Evolutionary conservation across 352 stramenopile species (phyloP).

Genomic region (Phytophthora melonis): DNA sequence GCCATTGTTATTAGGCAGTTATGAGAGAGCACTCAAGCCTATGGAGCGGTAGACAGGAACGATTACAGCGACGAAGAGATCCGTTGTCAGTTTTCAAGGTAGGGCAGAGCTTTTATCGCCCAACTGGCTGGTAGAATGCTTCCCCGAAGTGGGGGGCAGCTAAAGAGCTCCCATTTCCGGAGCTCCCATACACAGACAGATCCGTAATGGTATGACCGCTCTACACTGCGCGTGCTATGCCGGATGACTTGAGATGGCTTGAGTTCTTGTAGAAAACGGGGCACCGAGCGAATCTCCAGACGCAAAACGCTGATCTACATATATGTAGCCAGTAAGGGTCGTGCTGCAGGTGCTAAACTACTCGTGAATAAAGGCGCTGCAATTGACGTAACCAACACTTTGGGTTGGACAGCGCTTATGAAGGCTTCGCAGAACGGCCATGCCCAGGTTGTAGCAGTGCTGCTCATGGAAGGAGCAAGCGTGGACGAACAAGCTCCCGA

Average conservation of each 20-base stretch:
- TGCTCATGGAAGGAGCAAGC: conserved; percentile 7
- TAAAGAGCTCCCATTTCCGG: too few species aligned
- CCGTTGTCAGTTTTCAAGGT: too few species aligned
- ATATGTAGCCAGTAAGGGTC: not conserved
- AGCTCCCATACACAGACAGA: too few species aligned
- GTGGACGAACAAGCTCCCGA: conserved; percentile 9
- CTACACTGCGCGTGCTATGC: not conserved
- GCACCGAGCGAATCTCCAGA: not conserved
- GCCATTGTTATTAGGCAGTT: too few species aligned
- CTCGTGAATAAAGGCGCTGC: not conserved
- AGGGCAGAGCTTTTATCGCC: too few species aligned
- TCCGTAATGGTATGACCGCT: not conserved
- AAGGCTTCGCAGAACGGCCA: not conserved
- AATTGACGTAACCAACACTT: not conserved
- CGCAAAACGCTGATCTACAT: not conserved
- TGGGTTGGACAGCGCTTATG: not conserved
- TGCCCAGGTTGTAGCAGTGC: not conserved
- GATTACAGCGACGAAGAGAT: too few species aligned
- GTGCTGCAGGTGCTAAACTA: not conserved
- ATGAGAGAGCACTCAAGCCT: too few species aligned
- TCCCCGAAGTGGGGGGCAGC: too few species aligned
- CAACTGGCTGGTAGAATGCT: too few species aligned
- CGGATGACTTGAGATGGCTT: not conserved
- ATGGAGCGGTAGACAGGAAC: too few species aligned
- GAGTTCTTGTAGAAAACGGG: not conserved